Evolutionary conservation across 2,329 filamentous ascomycete genomes (phyloP), one percentile per base, ranked within the genome.

Genomic region (Neopestalotiopsis sp.): DNA sequence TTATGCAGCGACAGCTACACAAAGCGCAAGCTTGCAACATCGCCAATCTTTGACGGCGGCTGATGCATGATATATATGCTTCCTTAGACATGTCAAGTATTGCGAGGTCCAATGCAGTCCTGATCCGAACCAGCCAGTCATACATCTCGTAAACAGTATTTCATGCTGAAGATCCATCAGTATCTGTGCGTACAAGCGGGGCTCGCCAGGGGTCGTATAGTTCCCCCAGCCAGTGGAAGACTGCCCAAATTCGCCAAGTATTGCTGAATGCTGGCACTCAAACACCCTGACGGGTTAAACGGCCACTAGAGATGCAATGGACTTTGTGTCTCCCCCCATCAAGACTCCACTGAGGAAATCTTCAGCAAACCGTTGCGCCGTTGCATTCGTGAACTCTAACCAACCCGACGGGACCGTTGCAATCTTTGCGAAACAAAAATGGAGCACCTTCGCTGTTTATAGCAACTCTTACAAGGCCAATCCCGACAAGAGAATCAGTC

Each of bases 81-180:
- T 24, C 17, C 6, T 7, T 20, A 53, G n/a, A 53, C 17, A 9
- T n/a, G n/a, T 53, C 9, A 6, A 53, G n/a, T 20, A n/a, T 53
- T 53, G 45, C 45, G 34, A 53, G n/a, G 45, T 17, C n/a, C n/a
- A n/a, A 53, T 53, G 10, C 4, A 9, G 6, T 6, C 3, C 45
- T 9, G 6, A 1, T 53, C n/a, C n/a, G n/a, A 17, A 24, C 45
- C 45, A 20, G 20, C 45, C 45, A 53, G 45, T 53, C 45, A 53
- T 9, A 20, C 45, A 53, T 17, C 45, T 53, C 45, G 45, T 20
- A 53, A 53, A 53, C 20, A 53, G 20, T 24, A 53, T 9, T 53
- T 53, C 45, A 53, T 53, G 45, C 45, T 53, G 45, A 53, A 53
- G 45, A 53, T 53, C 45, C 45, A 53, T 53, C 45, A n/a, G 17